Evolutionary conservation across 306 rosid species (phyloP), one percentile per base, ranked within the genome.

Genomic region (Elaeagnus macrophylla): DNA sequence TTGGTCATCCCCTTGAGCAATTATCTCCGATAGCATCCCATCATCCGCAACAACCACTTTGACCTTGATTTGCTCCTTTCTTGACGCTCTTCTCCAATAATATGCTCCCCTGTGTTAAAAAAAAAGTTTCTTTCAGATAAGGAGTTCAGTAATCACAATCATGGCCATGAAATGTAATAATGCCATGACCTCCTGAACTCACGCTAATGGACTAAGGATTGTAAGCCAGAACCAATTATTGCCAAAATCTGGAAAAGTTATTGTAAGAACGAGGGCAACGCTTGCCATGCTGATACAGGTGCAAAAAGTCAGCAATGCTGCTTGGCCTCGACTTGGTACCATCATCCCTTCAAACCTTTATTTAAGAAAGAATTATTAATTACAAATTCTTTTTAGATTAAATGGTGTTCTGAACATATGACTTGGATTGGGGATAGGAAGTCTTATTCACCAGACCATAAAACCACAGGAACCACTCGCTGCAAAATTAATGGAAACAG

Each of bases 1-100:
- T 67, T 88, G 96, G 62, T 88, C 95, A 51, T 88, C 95, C 44
- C 95, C 97, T 75, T 78, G 86, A 57, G 82, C 97, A 12, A 76
- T 6, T 13, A 89, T 60, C 78, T 89, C 97, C 6, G 83, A 71
- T 9, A 68, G 46, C 10, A 46, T 62, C 40, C 84, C 79, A 5
- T 85, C 86, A 9, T 84, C 83, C 13, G 48, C 72, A 38, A 88
- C 81, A 0, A 63, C 39, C 81, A 88, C 56, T 72, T 82, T 88
- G 55, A 88, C 94, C 79, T 84, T 77, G 57, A 84, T 84, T 66
- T 82, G 84, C 70, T 88, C 95, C 79, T 78, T 85, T 67, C 91
- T 74, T 11, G 97, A 78, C 48, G 95, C 95, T 39, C 77, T 60
- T 56, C 69, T 79, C 95, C 95, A 82, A 66, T 85, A 88, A 49